Evolutionary conservation across 257 asterid genomes (phyloP), one percentile per base, ranked within the genome.

Genomic region (Lycium barbarum): DNA sequence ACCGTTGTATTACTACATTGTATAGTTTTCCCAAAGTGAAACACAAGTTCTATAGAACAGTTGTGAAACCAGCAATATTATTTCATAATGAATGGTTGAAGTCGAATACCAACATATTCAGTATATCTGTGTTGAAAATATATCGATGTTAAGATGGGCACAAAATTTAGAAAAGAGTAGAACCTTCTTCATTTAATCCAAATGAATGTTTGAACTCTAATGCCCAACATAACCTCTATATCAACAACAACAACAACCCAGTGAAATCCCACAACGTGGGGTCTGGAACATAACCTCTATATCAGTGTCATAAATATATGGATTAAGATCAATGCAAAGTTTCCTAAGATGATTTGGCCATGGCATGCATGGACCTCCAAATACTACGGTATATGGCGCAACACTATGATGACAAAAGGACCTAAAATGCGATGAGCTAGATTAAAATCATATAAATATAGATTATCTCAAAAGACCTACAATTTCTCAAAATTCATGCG

Each of bases 41-140:
- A 74, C 62, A 74, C 81, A 74, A n/a, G 10, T 49, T 74, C 40
- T 49, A 74, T 74, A 74, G n/a, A 49, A 74, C 62, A 49, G 62
- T 22, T 35, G 20, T 49, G 79, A 70, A 70, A 33, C n/a, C 82
- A 26, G 20, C 26, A 53, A 26, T 8, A 49, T 53, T 14, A 78
- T 51, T 22, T 78, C 65, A 53, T 35, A 53, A 14, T 53, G 82
- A 78, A 78, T 78, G 14, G 20, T 12, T 78, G 63, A 45, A 78
- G 47, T 26, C 26, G 33, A 78, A 78, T 74, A 20, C 22, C 65
- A 53, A 78, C 3, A 26, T 26, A 53, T 78, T 65, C 82, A 78
- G 4, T 51, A 7, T 53, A 53, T 4, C 15, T 4, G 47, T 51
- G 47, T 78, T 2, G 26, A 7, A 6, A 26, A 53, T 53, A 78